A percentile compares a stretch with the other conserved stretches of the same genome.
phyloP scores from a whole-genome alignment of 768 basidiomycete species.

The Hortiboletus campestris region DNA sequence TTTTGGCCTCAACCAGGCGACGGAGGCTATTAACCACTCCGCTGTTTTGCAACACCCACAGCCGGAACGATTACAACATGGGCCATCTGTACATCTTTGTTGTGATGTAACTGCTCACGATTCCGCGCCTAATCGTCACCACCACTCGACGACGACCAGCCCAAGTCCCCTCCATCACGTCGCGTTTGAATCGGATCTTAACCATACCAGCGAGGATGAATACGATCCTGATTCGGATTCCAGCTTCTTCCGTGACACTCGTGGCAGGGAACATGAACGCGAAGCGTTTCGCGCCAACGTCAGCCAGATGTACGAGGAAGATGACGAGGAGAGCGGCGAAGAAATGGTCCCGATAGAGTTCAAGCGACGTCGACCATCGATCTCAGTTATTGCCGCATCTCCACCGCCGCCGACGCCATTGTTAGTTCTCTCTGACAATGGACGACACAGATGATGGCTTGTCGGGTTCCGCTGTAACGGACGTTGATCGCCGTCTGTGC shows the following conservation, averaged over 20 bases:
- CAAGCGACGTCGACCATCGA: slow-evolving; percentile 35
- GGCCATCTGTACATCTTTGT: slow-evolving; percentile 19
- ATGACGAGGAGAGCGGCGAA: slow-evolving; percentile 38
- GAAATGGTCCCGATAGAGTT: slow-evolving; percentile 35
- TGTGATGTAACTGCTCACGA: slow-evolving; percentile 28
- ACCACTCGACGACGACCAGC: slow-evolving; percentile 36
- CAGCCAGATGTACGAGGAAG: slow-evolving; percentile 33
- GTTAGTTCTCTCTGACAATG: slow-evolving; percentile 20
- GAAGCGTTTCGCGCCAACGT: slow-evolving; percentile 31
- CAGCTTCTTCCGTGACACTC: slow-evolving; percentile 34
- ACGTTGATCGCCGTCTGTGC: slow-evolving; percentile 12
- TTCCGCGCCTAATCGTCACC: slow-evolving; percentile 20
- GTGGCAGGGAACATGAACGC: slow-evolving; percentile 17
- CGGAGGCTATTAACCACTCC: slow-evolving; percentile 22
- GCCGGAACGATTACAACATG: slow-evolving; percentile 28
- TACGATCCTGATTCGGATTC: slow-evolving; percentile 34
- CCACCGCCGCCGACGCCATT: slow-evolving; percentile 20
- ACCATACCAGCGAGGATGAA: slow-evolving; percentile 30
- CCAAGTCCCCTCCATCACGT: slow-evolving; percentile 40
- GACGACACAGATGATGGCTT: slow-evolving; percentile 9
- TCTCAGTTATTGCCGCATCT: slow-evolving; percentile 27
- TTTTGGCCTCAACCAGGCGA: slow-evolving; percentile 28
- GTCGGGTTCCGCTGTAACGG: slow-evolving; percentile 1
- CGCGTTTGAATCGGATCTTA: slow-evolving; percentile 31
- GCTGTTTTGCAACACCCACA: slow-evolving; percentile 29